phyloP scores from a whole-genome alignment of 108 stramenopile genomes.

The Nannochloropsis gaditana region DNA sequence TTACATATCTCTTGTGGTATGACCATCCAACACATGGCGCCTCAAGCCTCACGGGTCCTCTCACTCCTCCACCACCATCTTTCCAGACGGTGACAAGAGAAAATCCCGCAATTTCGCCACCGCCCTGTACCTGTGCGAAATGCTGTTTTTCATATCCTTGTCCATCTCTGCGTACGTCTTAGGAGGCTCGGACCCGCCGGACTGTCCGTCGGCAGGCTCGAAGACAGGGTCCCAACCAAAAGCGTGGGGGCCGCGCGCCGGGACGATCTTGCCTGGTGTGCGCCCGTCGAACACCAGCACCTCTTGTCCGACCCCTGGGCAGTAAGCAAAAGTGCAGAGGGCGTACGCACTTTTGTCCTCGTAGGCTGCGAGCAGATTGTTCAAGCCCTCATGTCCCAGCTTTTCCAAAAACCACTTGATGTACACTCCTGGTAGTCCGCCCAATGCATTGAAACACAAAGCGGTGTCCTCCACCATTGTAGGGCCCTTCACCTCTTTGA shows the following conservation, averaged over 20 bases:
- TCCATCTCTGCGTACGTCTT: slow-evolving; percentile 92
- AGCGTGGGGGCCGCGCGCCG: slow-evolving; percentile 70
- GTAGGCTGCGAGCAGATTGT: slow-evolving; percentile 70
- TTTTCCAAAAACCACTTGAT: slow-evolving; percentile 97
- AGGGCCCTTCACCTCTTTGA: slow-evolving; percentile 63
- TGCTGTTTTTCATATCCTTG: slow-evolving; percentile 82
- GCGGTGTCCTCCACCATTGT: slow-evolving; percentile 94
- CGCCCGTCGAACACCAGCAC: slow-evolving; percentile 76
- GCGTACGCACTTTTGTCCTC: slow-evolving; percentile 89
- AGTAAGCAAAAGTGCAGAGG: slow-evolving; percentile 87
- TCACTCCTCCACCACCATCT: neutral
- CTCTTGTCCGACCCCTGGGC: slow-evolving; percentile 74
- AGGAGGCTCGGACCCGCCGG: slow-evolving; percentile 18
- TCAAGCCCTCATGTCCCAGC: slow-evolving; percentile 81
- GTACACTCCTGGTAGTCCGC: slow-evolving; percentile 91
- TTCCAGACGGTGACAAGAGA: slow-evolving; percentile 7
- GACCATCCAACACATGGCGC: neutral
- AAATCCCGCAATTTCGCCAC: slow-evolving; percentile 65
- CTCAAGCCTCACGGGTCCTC: neutral
- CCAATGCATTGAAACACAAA: slow-evolving; percentile 87
- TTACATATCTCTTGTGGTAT: too few relatives aligned
- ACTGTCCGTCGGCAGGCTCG: slow-evolving; percentile 58
- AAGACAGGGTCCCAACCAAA: slow-evolving; percentile 99
- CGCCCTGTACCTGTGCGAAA: slow-evolving; percentile 79
- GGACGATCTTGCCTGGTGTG: slow-evolving; percentile 67